These are phyloP conservation scores for Mycena vitilis DNA, from an alignment of 768 basidiomycete species.

Conservation along the genomic window DNA sequence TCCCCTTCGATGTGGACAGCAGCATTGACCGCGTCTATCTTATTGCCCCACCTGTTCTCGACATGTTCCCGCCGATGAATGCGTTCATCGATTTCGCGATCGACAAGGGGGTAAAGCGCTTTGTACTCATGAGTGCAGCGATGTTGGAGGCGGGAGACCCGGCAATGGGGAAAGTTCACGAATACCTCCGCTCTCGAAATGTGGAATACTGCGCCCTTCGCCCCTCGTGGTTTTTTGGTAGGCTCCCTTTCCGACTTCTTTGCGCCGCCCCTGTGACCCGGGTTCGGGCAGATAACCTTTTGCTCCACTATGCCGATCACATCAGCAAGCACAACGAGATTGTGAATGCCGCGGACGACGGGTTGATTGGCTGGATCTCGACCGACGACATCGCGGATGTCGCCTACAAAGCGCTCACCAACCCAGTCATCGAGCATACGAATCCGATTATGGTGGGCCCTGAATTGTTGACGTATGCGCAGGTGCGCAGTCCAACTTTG, in stretches of 20 bases:
- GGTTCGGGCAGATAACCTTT: conserved; percentile 45
- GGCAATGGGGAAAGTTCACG: conserved; percentile 46
- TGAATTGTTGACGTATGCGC: conserved; percentile 43
- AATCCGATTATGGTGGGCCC: conserved; percentile 48
- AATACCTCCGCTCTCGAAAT: conserved; percentile 45
- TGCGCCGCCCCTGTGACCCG: background rate
- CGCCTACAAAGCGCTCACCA: conserved; percentile 43
- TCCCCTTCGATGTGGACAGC: conserved; percentile 43
- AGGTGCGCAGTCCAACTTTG: conserved; percentile 33
- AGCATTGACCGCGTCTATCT: conserved; percentile 47
- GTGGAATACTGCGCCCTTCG: conserved; percentile 50
- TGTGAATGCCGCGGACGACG: conserved; percentile 42
- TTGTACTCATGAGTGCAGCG: conserved; percentile 46
- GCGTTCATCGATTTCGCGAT: conserved; percentile 48
- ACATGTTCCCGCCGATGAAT: conserved; percentile 37
- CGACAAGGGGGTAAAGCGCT: conserved; percentile 46
- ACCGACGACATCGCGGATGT: conserved; percentile 47
- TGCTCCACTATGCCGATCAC: conserved; percentile 24
- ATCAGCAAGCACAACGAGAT: conserved; percentile 42
- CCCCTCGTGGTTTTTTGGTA: conserved; percentile 53
- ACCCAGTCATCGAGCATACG: conserved; percentile 38
- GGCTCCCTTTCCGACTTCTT: background rate
- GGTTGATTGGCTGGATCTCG: conserved; percentile 44
- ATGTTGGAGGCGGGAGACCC: conserved; percentile 38
- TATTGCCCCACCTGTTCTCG: conserved; percentile 37